Percentiles rank a stretch among this genome's conserved stretches.
phyloP scores from a whole-genome alignment of 2,329 filamentous ascomycete species.

The Botrytis pseudocinerea region DNA sequence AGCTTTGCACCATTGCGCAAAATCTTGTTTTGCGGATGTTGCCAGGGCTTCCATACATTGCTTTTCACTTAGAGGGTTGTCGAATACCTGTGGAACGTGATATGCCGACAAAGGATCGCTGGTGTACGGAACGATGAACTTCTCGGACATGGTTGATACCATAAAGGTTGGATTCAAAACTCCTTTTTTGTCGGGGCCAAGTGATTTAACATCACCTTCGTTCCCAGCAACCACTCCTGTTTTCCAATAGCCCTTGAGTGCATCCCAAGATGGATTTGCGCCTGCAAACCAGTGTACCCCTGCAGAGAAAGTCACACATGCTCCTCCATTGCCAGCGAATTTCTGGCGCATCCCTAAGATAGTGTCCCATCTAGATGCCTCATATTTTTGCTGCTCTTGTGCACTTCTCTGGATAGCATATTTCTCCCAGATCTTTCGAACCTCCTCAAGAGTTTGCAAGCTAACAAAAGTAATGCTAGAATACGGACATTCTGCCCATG shows the following conservation, averaged over 20 bases:
- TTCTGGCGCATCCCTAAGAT: background rate
- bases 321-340: no score
- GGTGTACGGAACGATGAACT: background rate
- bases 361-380: background rate
- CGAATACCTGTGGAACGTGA: background rate
- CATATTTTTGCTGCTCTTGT: background rate
- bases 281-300: background rate
- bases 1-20: background rate
- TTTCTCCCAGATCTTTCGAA: constrained; percentile 11
- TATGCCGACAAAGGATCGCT: constrained; percentile 1
- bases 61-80: background rate
- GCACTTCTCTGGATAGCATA: constrained; percentile 4
- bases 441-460: constrained; percentile 2
- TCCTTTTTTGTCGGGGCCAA: background rate
- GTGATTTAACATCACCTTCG: background rate
- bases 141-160: background rate
- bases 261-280: background rate
- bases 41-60: background rate
- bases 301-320: background rate
- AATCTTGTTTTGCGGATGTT: background rate
- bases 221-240: background rate
- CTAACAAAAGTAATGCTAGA: background rate
- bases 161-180: background rate
- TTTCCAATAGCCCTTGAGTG: background rate
- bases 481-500: background rate